Evolutionary conservation across 768 basidiomycete species (phyloP).

Genomic region (Rhizopogon vulgaris): DNA sequence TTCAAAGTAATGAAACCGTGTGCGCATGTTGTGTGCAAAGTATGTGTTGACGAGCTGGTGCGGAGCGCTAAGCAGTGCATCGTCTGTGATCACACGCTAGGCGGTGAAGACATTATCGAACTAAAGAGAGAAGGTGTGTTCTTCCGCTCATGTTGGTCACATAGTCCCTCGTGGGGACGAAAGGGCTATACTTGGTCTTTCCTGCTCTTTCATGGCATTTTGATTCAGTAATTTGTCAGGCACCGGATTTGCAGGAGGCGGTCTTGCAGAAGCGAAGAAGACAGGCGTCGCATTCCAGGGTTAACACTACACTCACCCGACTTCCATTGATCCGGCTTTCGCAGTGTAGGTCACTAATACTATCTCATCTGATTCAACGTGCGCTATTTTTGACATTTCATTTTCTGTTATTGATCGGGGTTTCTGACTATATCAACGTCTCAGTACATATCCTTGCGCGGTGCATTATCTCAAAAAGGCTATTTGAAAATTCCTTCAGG

Average conservation of each 20-base stretch:
- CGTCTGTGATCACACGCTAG: slow-evolving; percentile 68
- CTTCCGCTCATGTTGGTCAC: background rate
- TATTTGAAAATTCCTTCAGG: background rate
- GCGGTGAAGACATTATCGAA: slow-evolving; percentile 72
- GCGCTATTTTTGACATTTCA: background rate
- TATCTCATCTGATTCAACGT: background rate
- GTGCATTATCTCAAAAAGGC: slow-evolving; percentile 25
- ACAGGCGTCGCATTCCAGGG: slow-evolving; percentile 85
- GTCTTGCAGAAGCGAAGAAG: slow-evolving; percentile 81
- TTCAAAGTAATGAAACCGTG: slow-evolving; percentile 74
- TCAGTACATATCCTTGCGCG: slow-evolving; percentile 32
- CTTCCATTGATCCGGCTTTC: background rate
- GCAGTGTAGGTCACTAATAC: background rate
- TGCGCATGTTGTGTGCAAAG: slow-evolving; percentile 88
- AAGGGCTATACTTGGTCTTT: background rate
- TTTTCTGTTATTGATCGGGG: too few relatives aligned
- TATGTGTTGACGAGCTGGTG: slow-evolving; percentile 85
- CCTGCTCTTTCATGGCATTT: background rate
- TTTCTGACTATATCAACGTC: background rate
- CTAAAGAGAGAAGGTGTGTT: slow-evolving; percentile 78
- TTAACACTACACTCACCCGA: slow-evolving; percentile 22
- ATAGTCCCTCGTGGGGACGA: background rate
- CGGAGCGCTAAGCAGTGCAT: slow-evolving; percentile 76
- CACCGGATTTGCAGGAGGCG: slow-evolving; percentile 94
- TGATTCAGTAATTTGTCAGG: slow-evolving; percentile 36